Evolutionary conservation across 2,329 filamentous ascomycete genomes (phyloP).

Genomic region (Nigrospora sphaerica): DNA sequence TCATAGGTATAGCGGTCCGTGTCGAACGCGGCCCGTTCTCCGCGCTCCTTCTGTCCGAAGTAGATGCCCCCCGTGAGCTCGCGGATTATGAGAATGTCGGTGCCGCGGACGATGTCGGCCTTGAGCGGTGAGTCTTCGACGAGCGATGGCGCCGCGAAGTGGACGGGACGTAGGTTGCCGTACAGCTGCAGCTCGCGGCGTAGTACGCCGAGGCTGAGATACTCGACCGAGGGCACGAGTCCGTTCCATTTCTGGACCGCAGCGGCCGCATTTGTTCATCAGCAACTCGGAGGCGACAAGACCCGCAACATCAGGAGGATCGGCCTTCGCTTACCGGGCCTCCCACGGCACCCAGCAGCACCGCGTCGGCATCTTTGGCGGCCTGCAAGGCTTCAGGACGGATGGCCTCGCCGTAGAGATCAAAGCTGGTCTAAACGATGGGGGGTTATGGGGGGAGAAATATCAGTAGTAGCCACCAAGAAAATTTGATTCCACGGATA

Average conservation of each 20-base stretch:
- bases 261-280: background rate
- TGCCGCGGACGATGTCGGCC: slow-evolving; percentile 57
- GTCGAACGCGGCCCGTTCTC: slow-evolving; percentile 49
- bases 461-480: background rate
- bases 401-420: background rate
- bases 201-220: background rate
- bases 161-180: slow-evolving; percentile 68
- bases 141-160: slow-evolving; percentile 65
- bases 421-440: background rate
- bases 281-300: too few species aligned
- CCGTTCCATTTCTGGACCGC: background rate
- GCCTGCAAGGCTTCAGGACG: background rate
- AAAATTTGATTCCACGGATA: too few species aligned
- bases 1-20: slow-evolving; percentile 63
- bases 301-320: too few species aligned
- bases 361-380: background rate
- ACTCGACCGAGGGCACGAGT: background rate
- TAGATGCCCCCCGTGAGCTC: slow-evolving; percentile 74
- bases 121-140: slow-evolving; percentile 64
- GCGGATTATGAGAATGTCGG: slow-evolving; percentile 71
- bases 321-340: background rate
- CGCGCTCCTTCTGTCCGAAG: slow-evolving; percentile 64
- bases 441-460: background rate
- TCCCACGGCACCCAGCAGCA: background rate
- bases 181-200: background rate